Conservation (phyloP, 2,329 filamentous ascomycete species). For the Dactylellina haptotyla region DNA sequence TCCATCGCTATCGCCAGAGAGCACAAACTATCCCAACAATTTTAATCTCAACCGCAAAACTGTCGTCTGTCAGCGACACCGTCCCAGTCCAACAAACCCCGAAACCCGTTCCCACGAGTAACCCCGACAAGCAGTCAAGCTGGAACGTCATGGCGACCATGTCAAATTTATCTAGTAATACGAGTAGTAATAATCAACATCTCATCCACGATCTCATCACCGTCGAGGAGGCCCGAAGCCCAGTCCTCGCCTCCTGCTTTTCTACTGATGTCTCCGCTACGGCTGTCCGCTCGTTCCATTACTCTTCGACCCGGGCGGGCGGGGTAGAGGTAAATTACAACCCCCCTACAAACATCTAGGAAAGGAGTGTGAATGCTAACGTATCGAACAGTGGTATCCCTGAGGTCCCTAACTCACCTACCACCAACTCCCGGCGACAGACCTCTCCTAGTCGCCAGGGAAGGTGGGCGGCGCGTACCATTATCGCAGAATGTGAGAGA, state of each 20-base stretch:
- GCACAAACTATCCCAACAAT: no score
- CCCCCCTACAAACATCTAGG: slow-evolving; percentile 4
- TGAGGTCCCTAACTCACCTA: slow-evolving; percentile 65
- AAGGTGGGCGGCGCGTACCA: slow-evolving; percentile 95
- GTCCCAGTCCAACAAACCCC: slow-evolving; percentile 28
- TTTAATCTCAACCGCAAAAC: slow-evolving; percentile 12
- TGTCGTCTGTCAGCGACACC: slow-evolving; percentile 51
- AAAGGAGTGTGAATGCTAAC: slow-evolving; percentile 61
- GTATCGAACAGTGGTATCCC: slow-evolving; percentile 74
- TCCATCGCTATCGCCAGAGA: not conserved
- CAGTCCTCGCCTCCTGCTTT: slow-evolving; percentile 92
- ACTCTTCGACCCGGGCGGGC: slow-evolving; percentile 90
- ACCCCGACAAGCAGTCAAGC: slow-evolving; percentile 50
- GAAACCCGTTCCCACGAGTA: slow-evolving; percentile 51
- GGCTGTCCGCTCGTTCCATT: slow-evolving; percentile 84
- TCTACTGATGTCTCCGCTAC: slow-evolving; percentile 76
- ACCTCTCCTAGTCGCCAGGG: slow-evolving; percentile 66
- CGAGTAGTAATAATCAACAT: slow-evolving; percentile 76
- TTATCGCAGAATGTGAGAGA: slow-evolving; percentile 99
- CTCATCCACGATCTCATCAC: slow-evolving; percentile 68
- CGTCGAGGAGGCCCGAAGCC: slow-evolving; percentile 67
- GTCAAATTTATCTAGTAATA: slow-evolving; percentile 75
- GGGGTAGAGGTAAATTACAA: slow-evolving; percentile 65
- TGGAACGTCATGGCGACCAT: slow-evolving; percentile 62
- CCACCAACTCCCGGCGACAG: slow-evolving; percentile 62